phyloP scores from a whole-genome alignment of 2,329 filamentous ascomycete genomes.

The Clonostachys sp. region DNA sequence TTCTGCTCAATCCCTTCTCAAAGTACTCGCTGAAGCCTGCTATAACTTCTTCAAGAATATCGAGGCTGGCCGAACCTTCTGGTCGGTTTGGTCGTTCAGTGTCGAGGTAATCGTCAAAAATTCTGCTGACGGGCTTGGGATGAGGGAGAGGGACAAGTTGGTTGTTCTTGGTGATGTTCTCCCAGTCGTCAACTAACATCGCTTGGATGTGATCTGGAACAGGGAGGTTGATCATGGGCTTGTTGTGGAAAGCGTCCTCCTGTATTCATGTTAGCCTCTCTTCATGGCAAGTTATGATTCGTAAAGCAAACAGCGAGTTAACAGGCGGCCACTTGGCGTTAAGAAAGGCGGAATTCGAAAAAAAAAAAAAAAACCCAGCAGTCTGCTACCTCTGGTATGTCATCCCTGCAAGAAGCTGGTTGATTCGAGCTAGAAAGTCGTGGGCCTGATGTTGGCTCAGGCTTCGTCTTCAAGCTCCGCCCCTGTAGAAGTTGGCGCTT shows the following conservation, averaged over 20 bases:
- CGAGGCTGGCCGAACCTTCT: slow-evolving; percentile 64
- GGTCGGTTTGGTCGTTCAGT: slow-evolving; percentile 64
- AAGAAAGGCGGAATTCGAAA: slow-evolving; percentile 1
- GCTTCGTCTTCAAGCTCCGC: no score
- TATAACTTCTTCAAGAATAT: slow-evolving; percentile 87
- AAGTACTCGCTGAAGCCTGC: slow-evolving; percentile 90
- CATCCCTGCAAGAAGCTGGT: no score
- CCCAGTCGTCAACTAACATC: slow-evolving; percentile 95
- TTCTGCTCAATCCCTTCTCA: slow-evolving; percentile 80
- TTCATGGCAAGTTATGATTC: background rate
- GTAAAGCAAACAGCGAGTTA: slow-evolving; percentile 10
- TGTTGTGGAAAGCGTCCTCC: slow-evolving; percentile 83
- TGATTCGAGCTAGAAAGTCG: no score
- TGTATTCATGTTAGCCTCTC: slow-evolving; percentile 24
- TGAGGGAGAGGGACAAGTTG: slow-evolving; percentile 85
- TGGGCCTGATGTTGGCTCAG: no score
- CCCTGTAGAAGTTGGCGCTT: no score
- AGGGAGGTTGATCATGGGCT: slow-evolving; percentile 80
- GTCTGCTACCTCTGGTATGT: no score
- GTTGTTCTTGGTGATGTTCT: slow-evolving; percentile 94
- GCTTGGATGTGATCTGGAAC: slow-evolving; percentile 90
- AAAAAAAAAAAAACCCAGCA: no score
- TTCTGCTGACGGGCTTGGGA: slow-evolving; percentile 66
- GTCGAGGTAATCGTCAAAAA: slow-evolving; percentile 76
- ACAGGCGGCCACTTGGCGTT: slow-evolving; percentile 2